Percentiles rank a stretch among this genome's conserved stretches.
phyloP scores from a whole-genome alignment of 208 protist species.

The Crithidia brevicula region DNA sequence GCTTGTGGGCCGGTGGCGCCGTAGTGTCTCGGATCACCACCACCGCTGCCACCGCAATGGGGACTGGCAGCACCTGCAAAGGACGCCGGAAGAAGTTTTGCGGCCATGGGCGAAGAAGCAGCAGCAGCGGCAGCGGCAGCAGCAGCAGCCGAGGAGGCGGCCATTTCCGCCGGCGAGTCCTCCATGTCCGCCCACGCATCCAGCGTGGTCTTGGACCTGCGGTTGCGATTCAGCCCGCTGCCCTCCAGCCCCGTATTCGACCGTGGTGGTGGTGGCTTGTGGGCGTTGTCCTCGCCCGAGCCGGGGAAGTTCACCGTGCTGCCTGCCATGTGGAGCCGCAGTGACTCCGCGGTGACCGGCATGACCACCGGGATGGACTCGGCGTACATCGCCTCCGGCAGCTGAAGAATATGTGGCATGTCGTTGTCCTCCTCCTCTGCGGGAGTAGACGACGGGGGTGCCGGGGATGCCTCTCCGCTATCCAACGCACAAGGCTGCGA shows the following conservation, averaged over 20 bases:
- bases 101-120: background rate
- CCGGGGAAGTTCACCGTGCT: background rate
- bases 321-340: conserved; percentile 26
- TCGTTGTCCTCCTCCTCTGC: background rate
- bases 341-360: conserved; percentile 30
- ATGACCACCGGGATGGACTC: conserved; percentile 19
- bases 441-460: background rate
- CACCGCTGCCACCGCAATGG: too few species aligned
- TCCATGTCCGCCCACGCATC: conserved; percentile 28
- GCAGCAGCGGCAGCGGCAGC: background rate
- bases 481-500: background rate
- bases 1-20: conserved; percentile 4
- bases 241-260: conserved; percentile 1
- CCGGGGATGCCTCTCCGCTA: background rate
- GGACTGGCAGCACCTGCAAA: background rate
- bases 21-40: background rate
- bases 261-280: background rate
- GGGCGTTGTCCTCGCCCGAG: background rate
- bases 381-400: conserved; percentile 1
- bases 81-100: background rate
- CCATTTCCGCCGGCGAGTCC: conserved; percentile 5
- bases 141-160: background rate
- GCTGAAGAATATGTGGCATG: conserved; percentile 10
- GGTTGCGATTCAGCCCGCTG: background rate
- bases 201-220: conserved; percentile 13